These are phyloP conservation scores for Colletotrichum brevisporum DNA, from an alignment of 2,329 filamentous ascomycete genomes.

Conservation along the genomic window DNA sequence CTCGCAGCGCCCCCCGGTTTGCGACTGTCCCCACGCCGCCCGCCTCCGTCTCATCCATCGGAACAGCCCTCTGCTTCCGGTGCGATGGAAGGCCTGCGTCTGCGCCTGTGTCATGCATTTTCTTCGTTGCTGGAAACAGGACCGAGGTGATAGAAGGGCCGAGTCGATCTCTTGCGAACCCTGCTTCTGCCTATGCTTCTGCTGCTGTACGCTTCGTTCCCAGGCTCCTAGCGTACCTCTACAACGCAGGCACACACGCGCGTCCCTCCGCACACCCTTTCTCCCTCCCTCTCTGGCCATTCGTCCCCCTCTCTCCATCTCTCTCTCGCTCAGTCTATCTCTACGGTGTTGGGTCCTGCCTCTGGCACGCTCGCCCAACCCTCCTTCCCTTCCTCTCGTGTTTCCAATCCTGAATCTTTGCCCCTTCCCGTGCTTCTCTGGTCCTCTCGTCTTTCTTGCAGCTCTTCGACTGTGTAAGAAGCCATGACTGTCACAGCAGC, in stretches of 20 bases:
- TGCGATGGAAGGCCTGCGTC: slow-evolving; percentile 3
- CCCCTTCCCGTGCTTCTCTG: not conserved
- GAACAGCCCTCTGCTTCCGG: not conserved
- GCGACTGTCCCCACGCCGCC: not conserved
- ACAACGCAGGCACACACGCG: not conserved
- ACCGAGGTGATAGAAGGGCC: not conserved
- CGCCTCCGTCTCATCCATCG: not conserved
- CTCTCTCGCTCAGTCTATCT: not conserved
- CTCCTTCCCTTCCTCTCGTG: not conserved
- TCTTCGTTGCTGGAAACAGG: not conserved
- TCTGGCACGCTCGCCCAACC: not conserved
- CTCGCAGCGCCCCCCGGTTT: not conserved
- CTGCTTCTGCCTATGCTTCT: not conserved
- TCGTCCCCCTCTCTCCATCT: slow-evolving; percentile 1
- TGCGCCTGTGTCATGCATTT: not conserved
- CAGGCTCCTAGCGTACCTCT: not conserved
- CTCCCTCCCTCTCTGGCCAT: not conserved
- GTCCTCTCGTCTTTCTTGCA: not conserved
- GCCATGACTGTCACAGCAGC: slow-evolving; percentile 5
- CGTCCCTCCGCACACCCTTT: too few relatives aligned
- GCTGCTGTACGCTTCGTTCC: not conserved
- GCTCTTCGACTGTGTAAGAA: not conserved
- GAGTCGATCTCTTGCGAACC: not conserved
- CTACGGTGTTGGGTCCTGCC: not conserved
- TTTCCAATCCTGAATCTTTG: slow-evolving; percentile 13